These are phyloP conservation scores for Cladosporium austrohemisphaericum DNA, from an alignment of 2,329 filamentous ascomycete species.

Conservation along the genomic window DNA sequence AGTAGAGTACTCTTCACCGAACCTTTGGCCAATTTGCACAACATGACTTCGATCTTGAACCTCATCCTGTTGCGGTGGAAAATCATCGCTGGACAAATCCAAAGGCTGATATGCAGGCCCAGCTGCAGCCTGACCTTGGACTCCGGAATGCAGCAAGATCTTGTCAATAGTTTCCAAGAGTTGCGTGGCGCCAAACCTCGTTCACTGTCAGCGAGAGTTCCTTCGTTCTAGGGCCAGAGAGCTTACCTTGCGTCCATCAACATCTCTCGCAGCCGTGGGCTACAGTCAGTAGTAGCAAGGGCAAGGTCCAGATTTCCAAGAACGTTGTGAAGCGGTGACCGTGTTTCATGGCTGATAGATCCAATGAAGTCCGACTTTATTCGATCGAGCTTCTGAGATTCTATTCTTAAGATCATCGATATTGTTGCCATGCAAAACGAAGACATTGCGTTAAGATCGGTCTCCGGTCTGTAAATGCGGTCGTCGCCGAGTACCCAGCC, in stretches of 20 bases:
- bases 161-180: constrained; percentile 41
- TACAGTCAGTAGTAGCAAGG: constrained; percentile 38
- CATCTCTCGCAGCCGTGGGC: constrained; percentile 25
- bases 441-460: constrained; percentile 17
- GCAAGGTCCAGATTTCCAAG: constrained; percentile 41
- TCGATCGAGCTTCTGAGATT: constrained; percentile 43
- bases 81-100: neutral
- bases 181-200: constrained; percentile 33
- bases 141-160: constrained; percentile 26
- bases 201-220: neutral
- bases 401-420: constrained; percentile 52
- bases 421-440: constrained; percentile 55
- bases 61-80: neutral
- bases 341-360: constrained; percentile 39
- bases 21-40: neutral
- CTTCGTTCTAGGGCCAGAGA: neutral
- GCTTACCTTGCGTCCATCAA: constrained; percentile 22
- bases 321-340: constrained; percentile 27
- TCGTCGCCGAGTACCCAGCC: neutral
- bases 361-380: constrained; percentile 37
- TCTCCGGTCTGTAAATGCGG: neutral
- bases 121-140: neutral
- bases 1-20: neutral
- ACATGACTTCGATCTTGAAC: neutral
- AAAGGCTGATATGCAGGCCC: neutral